Evolutionary conservation across 106 monocot genomes (phyloP), one percentile per base, ranked within the genome.

Genomic region (Iris macrosiphon): DNA sequence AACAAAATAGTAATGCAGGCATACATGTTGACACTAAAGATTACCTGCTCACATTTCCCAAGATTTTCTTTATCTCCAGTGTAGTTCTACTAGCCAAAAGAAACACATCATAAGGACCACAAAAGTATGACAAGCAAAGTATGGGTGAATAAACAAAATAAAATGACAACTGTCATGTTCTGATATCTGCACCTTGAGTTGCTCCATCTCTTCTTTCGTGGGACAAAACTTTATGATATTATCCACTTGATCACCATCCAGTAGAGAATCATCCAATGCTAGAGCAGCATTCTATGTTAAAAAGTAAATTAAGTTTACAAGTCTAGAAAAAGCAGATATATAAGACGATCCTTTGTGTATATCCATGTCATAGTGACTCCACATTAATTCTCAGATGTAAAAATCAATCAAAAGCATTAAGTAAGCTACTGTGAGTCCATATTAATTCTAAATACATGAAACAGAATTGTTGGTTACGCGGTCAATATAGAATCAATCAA

Each of bases 201-300:
- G 76, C 43, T 90, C 78, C 78, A 90, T n/a, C n/a, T n/a, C n/a
- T n/a, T n/a, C n/a, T n/a, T n/a, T n/a, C n/a, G n/a, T n/a, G n/a
- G n/a, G n/a, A 57, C 81, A 90, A 72, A 81, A 90, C 53, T 90
- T 90, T 23, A 90, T 77, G 22, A 90, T 62, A 66, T 85, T 90
- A 53, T 85, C 84, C 20, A 90, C 74, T 67, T 90, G 90, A 66
- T 91, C 90, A 52, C 63, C 75, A 75, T 91, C 85, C 42, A 91
- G 75, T 57, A 85, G 65, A 38, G 81, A 85, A 54, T 91, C 90
- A 67, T 91, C 90, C 78, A 91, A 57, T 31, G 90, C 78, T 49
- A 91, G 62, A 66, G 65, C 74, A 48, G 85, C 85, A 74, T 33
- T 60, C 90, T 91, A 67, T 19, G 21, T n/a, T n/a, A 21, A 13